Evolutionary conservation across 1,139 yeast genomes (phyloP), one percentile per base, ranked within the genome.

Genomic region (Pichia sp.): DNA sequence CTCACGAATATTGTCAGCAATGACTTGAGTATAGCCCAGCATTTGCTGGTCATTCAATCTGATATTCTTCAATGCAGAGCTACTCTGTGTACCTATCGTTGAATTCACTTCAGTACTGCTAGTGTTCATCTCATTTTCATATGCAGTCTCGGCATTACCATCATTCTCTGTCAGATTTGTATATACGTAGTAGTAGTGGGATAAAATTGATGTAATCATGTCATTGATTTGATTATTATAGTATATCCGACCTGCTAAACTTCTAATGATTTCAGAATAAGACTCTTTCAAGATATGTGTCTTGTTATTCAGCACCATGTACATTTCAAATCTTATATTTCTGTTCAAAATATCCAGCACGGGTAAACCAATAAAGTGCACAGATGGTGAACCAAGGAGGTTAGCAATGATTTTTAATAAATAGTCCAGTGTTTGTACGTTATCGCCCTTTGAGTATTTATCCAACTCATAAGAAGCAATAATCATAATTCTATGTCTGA

Each of bases 361-460:
- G 11, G 96, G 83, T 31, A 91, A 64, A 0, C 97, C 97, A 45
- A 87, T 80, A 72, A 88, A 76, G 53, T 81, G 85, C 30, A 86
- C 86, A 27, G 78, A 77, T 28, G 47, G 50, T 0, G 94, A 80
- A 1, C 81, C 70, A n/a, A 88, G 66, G 29, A 91, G 62, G 1
- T 81, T 77, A 16, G 81, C 66, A n/a, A 83, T 66, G 41, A 77
- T 60, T 33, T 64, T 62, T 10, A 84, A 67, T 28, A 74, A 63
- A 28, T 66, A 66, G 7, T 66, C 58, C 49, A 80, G 26, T n/a
- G 30, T 17, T 6, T 40, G 24, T 19, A 35, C 77, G n/a, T 61
- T 48, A 16, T 53, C 53, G 30, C 59, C 53, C 21, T 53, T 50
- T 11, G 58, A 52, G 12, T 56, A 41, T 5, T 58, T 56, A n/a